Evolutionary conservation across 2,329 filamentous ascomycete genomes (phyloP), one percentile per base, ranked within the genome.

Genomic region (Fusarium austroafricanum): DNA sequence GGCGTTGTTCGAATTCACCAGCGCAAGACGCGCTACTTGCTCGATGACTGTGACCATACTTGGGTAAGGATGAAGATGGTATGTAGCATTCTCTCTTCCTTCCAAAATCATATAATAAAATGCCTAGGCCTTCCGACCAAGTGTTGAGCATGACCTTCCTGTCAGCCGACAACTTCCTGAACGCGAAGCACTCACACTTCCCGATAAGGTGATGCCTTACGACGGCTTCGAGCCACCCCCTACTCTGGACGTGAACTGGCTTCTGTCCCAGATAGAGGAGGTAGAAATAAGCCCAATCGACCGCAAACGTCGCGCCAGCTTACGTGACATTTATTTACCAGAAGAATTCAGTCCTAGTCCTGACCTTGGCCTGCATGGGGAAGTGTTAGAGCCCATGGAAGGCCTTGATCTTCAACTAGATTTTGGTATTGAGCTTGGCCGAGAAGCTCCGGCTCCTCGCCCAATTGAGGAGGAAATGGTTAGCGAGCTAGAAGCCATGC

Each of bases 1-100:
- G 96, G 96, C 82, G 95, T 98, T 31, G 96, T 97, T 73, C 90
- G 95, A 76, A 98, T 99, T 76, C 98, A 99, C 81, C 96, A 94
- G 80, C 88, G 95, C 75, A 98, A 99, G 82, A 94, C 95, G 75
- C 92, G 94, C 74, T 99, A 99, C 80, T 84, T 99, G 47, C 84
- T 98, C 43, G 96, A 98, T 76, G 96, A 99, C 78, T 98, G 96
- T 82, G 97, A 96, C 75, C 95, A 98, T 81, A 95, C 95, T 39
- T 84, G 98, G 68, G 90, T 97, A 85, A 98, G 97, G 83, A 97
- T 99, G 75, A 97, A 97, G 79, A 96, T 98, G 94, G 94, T 97
- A 82, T 35, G 84, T 71, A 51, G 26, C 9, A 21, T 37, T 17
- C 23, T 20, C 33, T 10, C 18, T 42, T 42, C 39, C 39, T 42